Evolutionary conservation across 495 filamentous ascomycete genomes (phyloP).

Genomic region (Penicillium simplicissimum): DNA sequence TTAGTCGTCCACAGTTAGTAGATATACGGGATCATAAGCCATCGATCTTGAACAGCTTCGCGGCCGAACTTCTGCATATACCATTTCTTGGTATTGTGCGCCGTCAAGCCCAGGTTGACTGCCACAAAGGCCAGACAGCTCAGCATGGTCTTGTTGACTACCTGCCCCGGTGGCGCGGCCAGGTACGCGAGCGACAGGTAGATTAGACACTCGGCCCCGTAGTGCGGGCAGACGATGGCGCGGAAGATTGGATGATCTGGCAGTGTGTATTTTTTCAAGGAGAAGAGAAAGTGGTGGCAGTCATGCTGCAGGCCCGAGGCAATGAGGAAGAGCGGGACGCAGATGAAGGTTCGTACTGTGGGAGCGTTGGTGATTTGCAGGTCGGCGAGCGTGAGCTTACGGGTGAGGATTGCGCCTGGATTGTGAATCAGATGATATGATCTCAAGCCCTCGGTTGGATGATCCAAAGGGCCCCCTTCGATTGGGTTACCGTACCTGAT

Average conservation of each 20-base stretch:
- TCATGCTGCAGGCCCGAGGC: conserved; percentile 79
- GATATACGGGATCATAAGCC: conserved; percentile 81
- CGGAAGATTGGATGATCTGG: conserved; percentile 72
- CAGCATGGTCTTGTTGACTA: conserved; percentile 73
- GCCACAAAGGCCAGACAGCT: conserved; percentile 70
- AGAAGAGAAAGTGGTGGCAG: conserved; percentile 77
- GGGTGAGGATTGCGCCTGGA: conserved; percentile 33
- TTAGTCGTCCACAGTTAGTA: conserved; percentile 49
- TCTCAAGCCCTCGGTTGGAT: background rate
- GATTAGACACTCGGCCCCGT: conserved; percentile 81
- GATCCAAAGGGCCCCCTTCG: background rate
- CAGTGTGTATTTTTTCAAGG: conserved; percentile 80
- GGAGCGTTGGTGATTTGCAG: conserved; percentile 46
- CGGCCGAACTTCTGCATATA: conserved; percentile 77
- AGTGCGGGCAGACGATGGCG: conserved; percentile 81
- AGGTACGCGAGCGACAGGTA: conserved; percentile 77
- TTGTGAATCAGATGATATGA: background rate
- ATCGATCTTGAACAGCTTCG: conserved; percentile 62
- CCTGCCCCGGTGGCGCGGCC: conserved; percentile 62
- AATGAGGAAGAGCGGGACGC: conserved; percentile 65
- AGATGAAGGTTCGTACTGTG: conserved; percentile 59
- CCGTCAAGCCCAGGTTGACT: conserved; percentile 80
- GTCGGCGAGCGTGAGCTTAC: conserved; percentile 31
- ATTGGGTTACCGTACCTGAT: conserved; percentile 53
- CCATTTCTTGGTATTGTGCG: conserved; percentile 75